Base-by-base conservation (phyloP, 306 rosid genomes). In the Vicia faba region DNA sequence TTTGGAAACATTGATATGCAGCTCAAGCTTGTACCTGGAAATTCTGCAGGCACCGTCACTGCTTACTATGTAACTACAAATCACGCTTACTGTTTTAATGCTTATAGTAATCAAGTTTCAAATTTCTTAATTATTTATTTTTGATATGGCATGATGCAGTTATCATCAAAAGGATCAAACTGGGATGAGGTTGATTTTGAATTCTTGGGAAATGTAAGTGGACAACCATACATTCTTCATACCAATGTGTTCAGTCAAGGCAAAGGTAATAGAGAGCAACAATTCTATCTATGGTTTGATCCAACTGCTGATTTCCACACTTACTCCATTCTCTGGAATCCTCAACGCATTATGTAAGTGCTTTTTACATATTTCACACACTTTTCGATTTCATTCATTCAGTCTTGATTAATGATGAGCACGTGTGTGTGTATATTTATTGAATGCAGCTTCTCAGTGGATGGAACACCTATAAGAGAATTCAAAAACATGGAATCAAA, bases 251-350 rank as follows among this genome's bases (percentile, higher is more conserved):
- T 73, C 25, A 84, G 81, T 7, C 83, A 81, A 69, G 95, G 95
- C 7, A 84, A 80, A 44, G 95, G 95, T 0, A 72, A 87, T 40
- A 74, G 95, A 29, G 90, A 84, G 46, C 86, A 84, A 15, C 88
- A 87, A 39, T 87, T 87, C 53, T 64, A 83, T 43, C 86, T 87
- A 7, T 84, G 95, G 95, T 87, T 87, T 56, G 95, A 87, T 69
- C 95, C 90, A 60, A 82, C 85, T 3, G 70, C 80, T 0, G 82
- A 84, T 73, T 88, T 88, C 46, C 92, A 88, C 70, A 80, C 89
- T n/a, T 88, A 88, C 28, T 86, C 89, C 0, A 70, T 86, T 43
- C 88, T 86, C 1, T 88, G 96, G 92, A 88, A 88, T 40, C 89
- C 96, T 0, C 84, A 82, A 1, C 64, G 70, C 40, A 82, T 88